These are phyloP conservation scores for Sextonia rubra DNA, from an alignment of 164 flowering plant species.

Conservation along the genomic window DNA sequence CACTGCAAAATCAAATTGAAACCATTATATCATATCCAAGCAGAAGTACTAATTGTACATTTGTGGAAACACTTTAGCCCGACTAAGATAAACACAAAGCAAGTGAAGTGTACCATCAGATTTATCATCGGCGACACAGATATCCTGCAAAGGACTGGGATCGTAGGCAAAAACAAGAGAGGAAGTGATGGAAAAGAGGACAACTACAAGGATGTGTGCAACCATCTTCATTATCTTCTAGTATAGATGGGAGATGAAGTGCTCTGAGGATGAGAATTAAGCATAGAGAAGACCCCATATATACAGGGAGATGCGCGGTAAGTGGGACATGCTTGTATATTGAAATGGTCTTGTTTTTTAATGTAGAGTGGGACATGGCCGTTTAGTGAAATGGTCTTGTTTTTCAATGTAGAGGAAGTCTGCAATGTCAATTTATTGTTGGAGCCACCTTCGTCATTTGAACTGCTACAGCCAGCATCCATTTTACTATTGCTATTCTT, in stretches of 20 bases:
- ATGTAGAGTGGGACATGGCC: not conserved
- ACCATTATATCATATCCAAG: no score
- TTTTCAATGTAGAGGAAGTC: not conserved
- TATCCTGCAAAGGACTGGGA: conserved; percentile 7
- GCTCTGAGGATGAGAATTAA: not conserved
- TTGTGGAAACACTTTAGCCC: no score
- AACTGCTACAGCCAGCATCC: not conserved
- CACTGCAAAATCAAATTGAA: no score
- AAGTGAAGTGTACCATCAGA: not conserved
- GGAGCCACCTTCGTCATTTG: not conserved
- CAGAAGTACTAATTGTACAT: no score
- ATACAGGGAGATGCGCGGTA: not conserved
- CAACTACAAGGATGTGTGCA: not conserved
- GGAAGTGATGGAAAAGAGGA: not conserved
- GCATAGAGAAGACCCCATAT: not conserved
- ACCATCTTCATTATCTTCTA: not conserved
- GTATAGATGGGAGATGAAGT: not conserved
- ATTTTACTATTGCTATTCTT: not conserved
- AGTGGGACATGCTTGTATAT: no score
- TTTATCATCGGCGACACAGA: not conserved
- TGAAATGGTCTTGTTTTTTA: no score
- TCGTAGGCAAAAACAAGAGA: conserved; percentile 5
- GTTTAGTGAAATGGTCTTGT: not conserved
- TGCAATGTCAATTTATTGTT: not conserved
- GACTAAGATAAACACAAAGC: no score